Evolutionary conservation across 345 rosid species (phyloP).

Genomic region (Euphorbia lathyris): DNA sequence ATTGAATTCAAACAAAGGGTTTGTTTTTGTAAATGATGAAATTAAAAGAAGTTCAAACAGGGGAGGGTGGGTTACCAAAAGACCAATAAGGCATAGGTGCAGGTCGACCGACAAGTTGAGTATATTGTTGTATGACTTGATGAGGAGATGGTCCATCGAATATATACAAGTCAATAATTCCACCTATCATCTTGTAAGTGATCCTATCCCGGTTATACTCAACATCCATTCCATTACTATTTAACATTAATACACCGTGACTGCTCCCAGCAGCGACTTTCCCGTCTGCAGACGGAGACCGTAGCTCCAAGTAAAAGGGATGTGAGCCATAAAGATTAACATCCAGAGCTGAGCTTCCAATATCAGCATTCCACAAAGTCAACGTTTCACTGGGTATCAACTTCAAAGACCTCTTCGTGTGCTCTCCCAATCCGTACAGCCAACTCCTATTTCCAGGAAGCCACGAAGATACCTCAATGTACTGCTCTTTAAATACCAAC

Average conservation of each 20-base stretch:
- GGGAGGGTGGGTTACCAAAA: no score
- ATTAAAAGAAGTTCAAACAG: no score
- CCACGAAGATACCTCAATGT: conserved; percentile 55
- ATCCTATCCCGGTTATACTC: conserved; percentile 47
- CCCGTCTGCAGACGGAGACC: conserved; percentile 36
- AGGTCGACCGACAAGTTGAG: conserved; percentile 63
- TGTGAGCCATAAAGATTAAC: conserved; percentile 77
- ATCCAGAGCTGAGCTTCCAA: conserved; percentile 33
- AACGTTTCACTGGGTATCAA: conserved; percentile 24
- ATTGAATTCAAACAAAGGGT: not conserved
- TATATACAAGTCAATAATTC: conserved; percentile 55
- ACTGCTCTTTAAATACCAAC: conserved; percentile 71
- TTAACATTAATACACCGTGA: conserved; percentile 60
- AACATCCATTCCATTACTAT: conserved; percentile 75
- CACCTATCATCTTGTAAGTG: conserved; percentile 63
- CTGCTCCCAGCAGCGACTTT: conserved; percentile 38
- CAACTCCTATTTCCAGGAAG: conserved; percentile 47
- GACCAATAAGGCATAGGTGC: conserved; percentile 92
- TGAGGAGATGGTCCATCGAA: conserved; percentile 59
- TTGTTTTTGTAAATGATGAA: no score
- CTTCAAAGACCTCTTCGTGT: conserved; percentile 53
- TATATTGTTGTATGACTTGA: conserved; percentile 63
- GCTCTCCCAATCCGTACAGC: conserved; percentile 77
- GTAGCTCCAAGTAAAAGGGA: conserved; percentile 66
- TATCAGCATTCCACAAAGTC: conserved; percentile 64